These are phyloP conservation scores for Blastocystis sp. DNA, from an alignment of 352 stramenopile genomes.

Conservation along the genomic window DNA sequence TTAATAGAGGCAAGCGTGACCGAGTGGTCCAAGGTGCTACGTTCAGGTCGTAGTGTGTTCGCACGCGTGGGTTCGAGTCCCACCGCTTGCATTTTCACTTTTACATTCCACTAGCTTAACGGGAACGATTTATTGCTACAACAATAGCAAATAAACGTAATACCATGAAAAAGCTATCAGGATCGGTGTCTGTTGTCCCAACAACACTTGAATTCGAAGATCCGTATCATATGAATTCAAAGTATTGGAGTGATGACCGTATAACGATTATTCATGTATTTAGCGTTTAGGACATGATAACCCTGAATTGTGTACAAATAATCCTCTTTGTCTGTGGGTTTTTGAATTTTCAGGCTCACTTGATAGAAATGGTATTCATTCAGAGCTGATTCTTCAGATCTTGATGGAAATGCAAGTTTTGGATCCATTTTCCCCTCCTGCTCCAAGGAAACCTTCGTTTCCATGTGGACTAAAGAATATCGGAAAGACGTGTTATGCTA, in stretches of 20 bases:
- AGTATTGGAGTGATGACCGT: neutral
- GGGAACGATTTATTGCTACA: too few species aligned
- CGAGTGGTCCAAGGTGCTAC: constrained; percentile 56
- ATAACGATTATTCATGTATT: neutral
- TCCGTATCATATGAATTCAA: neutral
- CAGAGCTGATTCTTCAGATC: neutral
- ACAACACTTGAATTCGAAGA: neutral
- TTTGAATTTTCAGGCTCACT: neutral
- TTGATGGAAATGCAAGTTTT: neutral
- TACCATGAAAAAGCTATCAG: too few species aligned
- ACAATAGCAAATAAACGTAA: too few species aligned
- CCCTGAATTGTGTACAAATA: neutral
- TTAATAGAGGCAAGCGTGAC: constrained; percentile 23
- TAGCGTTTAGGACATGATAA: neutral
- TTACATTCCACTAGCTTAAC: neutral
- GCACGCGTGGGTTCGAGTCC: constrained; percentile 46
- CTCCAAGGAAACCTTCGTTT: neutral
- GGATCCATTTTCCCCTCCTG: neutral
- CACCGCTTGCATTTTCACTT: constrained; percentile 13
- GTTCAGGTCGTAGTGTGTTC: constrained; percentile 60
- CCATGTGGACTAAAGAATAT: neutral
- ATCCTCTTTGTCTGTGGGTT: constrained; percentile 19
- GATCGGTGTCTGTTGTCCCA: too few species aligned
- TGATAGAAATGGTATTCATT: neutral
- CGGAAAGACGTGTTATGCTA: neutral